These are phyloP conservation scores for Fraxinus anomala DNA, from an alignment of 257 asterid genomes.

Conservation along the genomic window DNA sequence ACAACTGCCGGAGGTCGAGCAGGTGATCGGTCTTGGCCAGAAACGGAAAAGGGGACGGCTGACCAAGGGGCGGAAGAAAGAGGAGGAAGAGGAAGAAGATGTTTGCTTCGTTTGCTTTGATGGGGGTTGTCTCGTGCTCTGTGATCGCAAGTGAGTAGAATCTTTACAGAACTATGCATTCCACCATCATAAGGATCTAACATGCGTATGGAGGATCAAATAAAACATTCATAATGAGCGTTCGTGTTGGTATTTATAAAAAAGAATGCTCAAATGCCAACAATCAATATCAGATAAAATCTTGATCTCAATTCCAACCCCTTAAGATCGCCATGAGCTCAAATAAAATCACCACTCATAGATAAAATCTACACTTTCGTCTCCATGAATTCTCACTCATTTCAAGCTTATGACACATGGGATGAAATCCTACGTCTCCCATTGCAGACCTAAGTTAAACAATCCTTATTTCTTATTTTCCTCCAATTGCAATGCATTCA, in stretches of 20 bases:
- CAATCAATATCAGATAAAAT: neutral
- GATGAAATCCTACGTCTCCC: neutral
- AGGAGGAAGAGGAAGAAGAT: constrained; percentile 58
- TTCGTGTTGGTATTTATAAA: neutral
- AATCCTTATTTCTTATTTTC: neutral
- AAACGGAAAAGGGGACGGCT: constrained; percentile 82
- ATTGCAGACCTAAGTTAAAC: neutral
- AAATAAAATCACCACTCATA: neutral
- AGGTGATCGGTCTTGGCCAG: constrained; percentile 40
- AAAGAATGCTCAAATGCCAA: neutral
- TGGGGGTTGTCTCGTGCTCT: constrained; percentile 90
- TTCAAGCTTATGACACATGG: neutral
- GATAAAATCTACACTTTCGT: neutral
- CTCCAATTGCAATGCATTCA: neutral
- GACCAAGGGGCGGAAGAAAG: constrained; percentile 50
- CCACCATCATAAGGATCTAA: neutral
- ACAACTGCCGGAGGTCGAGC: constrained; percentile 24
- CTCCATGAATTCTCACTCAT: neutral
- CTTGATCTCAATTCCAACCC: neutral
- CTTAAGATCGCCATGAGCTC: neutral
- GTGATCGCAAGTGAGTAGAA: constrained; percentile 88
- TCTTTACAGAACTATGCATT: neutral
- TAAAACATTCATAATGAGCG: neutral
- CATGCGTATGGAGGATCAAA: neutral
- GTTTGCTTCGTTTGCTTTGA: constrained; percentile 97